A percentile compares a stretch with the other conserved stretches of the same genome.
Conservation (phyloP, 176 grass and related monocot species). For the Triticum dicoccoides region DNA sequence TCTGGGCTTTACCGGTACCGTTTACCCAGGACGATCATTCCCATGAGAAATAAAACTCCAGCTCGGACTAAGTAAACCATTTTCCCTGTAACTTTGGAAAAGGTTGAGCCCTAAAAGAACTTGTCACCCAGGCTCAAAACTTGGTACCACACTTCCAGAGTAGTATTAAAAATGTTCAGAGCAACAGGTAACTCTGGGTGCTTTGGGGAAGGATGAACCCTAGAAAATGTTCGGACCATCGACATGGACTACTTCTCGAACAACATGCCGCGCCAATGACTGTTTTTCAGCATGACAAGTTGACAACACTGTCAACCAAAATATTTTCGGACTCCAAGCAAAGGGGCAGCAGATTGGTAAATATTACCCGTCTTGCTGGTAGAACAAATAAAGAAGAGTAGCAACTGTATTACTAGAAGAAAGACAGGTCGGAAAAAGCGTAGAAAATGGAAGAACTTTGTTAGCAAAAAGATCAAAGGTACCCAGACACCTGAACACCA, state of each 20-base stretch:
- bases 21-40: neutral
- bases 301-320: neutral
- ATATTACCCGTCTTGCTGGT: neutral
- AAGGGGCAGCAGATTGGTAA: neutral
- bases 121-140: neutral
- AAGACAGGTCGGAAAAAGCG: neutral
- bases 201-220: neutral
- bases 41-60: neutral
- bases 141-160: neutral
- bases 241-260: neutral
- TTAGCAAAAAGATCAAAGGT: neutral
- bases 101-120: neutral
- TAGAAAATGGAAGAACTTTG: neutral
- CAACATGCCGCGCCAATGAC: neutral
- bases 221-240: neutral
- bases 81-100: neutral
- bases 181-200: neutral
- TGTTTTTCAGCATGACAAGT: neutral
- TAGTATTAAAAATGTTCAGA: neutral
- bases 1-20: neutral
- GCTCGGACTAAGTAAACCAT: neutral
- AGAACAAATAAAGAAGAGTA: neutral
- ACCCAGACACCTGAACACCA: neutral
- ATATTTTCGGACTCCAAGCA: neutral
- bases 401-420: neutral